Base-by-base conservation (phyloP, 1,139 yeast species). In the Pichia sp. region DNA sequence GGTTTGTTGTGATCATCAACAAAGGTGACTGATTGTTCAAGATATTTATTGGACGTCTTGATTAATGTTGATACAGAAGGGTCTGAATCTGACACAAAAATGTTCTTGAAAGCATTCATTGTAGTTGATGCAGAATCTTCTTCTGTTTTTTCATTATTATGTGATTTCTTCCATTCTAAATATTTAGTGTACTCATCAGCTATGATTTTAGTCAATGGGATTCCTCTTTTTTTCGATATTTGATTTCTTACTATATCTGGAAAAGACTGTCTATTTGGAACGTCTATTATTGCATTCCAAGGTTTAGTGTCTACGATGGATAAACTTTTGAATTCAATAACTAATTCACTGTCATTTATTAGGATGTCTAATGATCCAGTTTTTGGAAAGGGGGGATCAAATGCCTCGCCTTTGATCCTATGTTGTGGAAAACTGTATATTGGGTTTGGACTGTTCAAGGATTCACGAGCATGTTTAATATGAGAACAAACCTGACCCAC, bases 231-330 rank as follows among this genome's bases (percentile, higher is more conserved):
- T 36, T 43, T 59, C 11, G 66, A 60, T 13, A 65, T 65, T 24
- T 54, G 51, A 11, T 54, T 47, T 37, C 67, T 48, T 29, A 65
- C 65, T 15, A 53, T 51, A 51, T 65, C 68, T 1, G 62, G 64
- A 54, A 63, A 65, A 9, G 66, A 59, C 23, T 51, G 43, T 16
- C 56, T 50, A 7, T 53, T 52, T 11, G 47, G 44, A 12, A 39
- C 40, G 44, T 63, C 60, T 8, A 63, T 51, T 6, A 65, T 61
- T 3, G 56, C 50, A 40, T 57, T 56, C 68, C 68, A 65, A 16
- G 68, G 68, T 32, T 49, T 56, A 18, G 48, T 51, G 2, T 56
- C 57, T n/a, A 64, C 57, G 1, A 52, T 49, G n/a, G 44, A 50
- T 32, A 65, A 44, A 27, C 55, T 57, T 46, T 59, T 60, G 37